Conservation (phyloP, 345 rosid species). For the Salix dunnii region DNA sequence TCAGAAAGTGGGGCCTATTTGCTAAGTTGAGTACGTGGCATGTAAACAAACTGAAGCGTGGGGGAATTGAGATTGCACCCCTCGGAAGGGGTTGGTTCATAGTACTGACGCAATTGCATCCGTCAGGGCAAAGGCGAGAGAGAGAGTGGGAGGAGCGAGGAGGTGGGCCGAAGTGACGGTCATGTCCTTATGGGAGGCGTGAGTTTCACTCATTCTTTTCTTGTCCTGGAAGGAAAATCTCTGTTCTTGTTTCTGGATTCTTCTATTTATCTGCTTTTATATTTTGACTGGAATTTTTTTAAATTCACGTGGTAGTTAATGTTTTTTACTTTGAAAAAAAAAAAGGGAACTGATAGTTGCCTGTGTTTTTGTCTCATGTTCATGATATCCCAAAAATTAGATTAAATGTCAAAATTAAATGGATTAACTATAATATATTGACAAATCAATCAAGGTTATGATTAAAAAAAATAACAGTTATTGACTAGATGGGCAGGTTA, state of each 20-base stretch:
- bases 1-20: no score
- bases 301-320: no score
- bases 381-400: no score
- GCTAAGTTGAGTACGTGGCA: not conserved
- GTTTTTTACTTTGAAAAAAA: no score
- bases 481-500: no score
- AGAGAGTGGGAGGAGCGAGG: not conserved
- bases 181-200: not conserved
- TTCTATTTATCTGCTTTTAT: not conserved
- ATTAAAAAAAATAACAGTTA: no score
- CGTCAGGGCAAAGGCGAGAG: not conserved
- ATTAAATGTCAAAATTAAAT: no score
- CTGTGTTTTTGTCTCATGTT: no score
- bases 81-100: not conserved
- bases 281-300: not conserved
- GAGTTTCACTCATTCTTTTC: not conserved
- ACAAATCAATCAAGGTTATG: no score
- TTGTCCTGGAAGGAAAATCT: not conserved
- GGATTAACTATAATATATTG: no score
- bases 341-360: no score
- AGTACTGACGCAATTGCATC: constrained; percentile 2
- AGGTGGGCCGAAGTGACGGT: not conserved
- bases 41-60: not conserved
- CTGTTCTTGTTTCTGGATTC: not conserved
- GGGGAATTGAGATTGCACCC: not conserved